Evolutionary conservation across 2,329 filamentous ascomycete genomes (phyloP).

Genomic region (Corynespora cassiicola): DNA sequence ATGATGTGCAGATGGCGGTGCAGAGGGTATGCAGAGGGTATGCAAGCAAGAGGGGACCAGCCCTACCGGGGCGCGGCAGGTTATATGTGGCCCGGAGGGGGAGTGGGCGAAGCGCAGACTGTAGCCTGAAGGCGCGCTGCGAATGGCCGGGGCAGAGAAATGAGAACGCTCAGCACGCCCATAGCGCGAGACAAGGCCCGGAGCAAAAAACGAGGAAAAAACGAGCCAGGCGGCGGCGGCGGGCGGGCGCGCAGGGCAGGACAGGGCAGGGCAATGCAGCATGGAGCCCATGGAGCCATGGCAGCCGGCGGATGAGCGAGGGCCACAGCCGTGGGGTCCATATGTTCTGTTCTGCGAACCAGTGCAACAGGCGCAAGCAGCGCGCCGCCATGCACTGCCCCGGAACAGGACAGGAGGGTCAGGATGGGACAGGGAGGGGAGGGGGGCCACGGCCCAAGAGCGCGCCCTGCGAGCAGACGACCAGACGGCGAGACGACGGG

Average conservation of each 20-base stretch:
- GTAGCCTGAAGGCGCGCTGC: constrained; percentile 40
- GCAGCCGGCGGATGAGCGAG: too few relatives aligned
- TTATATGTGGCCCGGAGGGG: constrained; percentile 40
- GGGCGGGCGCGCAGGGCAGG: constrained; percentile 26
- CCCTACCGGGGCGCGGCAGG: constrained; percentile 27
- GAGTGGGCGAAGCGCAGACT: constrained; percentile 30
- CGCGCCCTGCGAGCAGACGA: too few relatives aligned
- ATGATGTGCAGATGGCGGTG: constrained; percentile 31
- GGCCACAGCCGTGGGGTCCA: constrained; percentile 30
- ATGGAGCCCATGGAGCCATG: too few relatives aligned
- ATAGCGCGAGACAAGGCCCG: constrained; percentile 17
- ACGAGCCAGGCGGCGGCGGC: constrained; percentile 29
- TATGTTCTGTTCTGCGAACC: constrained; percentile 21
- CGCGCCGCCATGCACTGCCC: constrained; percentile 11
- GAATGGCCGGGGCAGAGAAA: constrained; percentile 22
- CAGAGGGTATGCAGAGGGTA: constrained; percentile 28
- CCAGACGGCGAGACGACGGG: too few relatives aligned
- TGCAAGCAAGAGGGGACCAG: constrained; percentile 24
- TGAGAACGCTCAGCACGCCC: constrained; percentile 11
- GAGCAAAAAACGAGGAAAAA: constrained; percentile 18
- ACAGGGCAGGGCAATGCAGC: constrained; percentile 27
- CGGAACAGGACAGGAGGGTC: constrained; percentile 14
- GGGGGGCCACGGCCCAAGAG: constrained; percentile 18
- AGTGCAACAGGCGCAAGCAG: constrained; percentile 39
- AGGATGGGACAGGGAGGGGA: constrained; percentile 9